Base-by-base conservation (phyloP, 192 early-diverging fungal species). In the Coemansia sp. region DNA sequence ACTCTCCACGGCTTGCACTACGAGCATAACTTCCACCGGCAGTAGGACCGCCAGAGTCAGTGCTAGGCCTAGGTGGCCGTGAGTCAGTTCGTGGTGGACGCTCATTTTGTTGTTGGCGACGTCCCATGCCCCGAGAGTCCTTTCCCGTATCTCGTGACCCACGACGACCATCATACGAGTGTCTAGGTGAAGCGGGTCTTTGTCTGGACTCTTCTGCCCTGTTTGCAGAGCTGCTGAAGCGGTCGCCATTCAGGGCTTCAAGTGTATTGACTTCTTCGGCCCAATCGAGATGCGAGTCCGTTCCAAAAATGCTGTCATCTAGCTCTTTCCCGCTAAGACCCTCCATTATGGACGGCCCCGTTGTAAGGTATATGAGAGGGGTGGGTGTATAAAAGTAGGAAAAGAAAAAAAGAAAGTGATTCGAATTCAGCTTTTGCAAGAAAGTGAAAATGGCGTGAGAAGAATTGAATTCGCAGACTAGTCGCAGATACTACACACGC, bases 271-370 rank as follows among this genome's bases (percentile, higher is more conserved):
- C 74, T 45, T 82, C 79, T 18, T 82, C 79, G 55, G 79, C 79
- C 79, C 79, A 82, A 68, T 82, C 79, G 74, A 82, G 73, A 37
- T 69, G 67, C 9, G 68, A 52, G n/a, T 75, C 74, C 35, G 70
- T 73, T 43, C 68, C 68, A 65, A 82, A 82, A 61, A 82, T 70
- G 70, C 79, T 82, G 67, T 82, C 79, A 65, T 82, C 79, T 62
- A 82, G 52, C 43, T 76, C 79, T 58, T 82, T 67, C 13, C 64
- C 70, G 34, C 67, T 67, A 58, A 73, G 61, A n/a, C 70, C 37
- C 59, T 68, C 78, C 79, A 82, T 82, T 68, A 49, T 53, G 37
- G n/a, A 60, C 43, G 8, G 62, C 50, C 50, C 50, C 20, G 22
- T 53, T 53, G 22, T 10, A 49, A 29, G 12, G 27, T 53, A 27